Evolutionary conservation across 164 flowering plant species (phyloP), one percentile per base, ranked within the genome.

Genomic region (Houttuynia cordata): DNA sequence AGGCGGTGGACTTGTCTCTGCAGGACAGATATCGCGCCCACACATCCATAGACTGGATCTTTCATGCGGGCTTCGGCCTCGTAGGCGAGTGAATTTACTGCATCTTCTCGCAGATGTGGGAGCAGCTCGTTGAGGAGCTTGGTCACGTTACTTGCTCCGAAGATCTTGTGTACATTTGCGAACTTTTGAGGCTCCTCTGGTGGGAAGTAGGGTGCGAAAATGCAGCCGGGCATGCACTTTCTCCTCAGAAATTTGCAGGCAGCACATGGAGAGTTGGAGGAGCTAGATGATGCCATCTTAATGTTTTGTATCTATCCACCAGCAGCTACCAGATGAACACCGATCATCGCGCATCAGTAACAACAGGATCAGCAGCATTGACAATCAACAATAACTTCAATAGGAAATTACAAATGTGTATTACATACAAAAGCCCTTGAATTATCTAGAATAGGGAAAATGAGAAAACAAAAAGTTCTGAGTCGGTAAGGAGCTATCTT

Each of bases 11-110:
- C 84, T 47, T 86, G 87, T 79, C 80, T 51, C 61, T 86, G 93
- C n/a, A 86, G 81, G 56, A 84, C 80, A 0, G 93, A 86, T 56
- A 86, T 84, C 23, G 84, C 87, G 1, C 87, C 87, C 20, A 84
- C 84, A 37, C 93, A 86, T 24, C 93, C 93, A 55, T 86, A 86
- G 13, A 86, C 89, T 0, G 93, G 93, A 59, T 86, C 89, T 53
- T 76, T 81, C 64, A 83, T 67, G 51, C 93, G 68, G 12, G 87
- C 89, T 64, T 86, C 89, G 21, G 89, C 93, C 68, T 86, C 93
- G 25, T 86, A 86, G 24, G 86, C 93, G 0, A 86, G 82, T 15
- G 89, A 82, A 64, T 80, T 86, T 24, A 82, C 93, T 1, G 90
- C 89, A 59, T 84, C 89, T 65, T 84, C 93, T 51, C 93, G 74